phyloP scores from a whole-genome alignment of 306 rosid species.

The Gastrolobium bilobum region DNA sequence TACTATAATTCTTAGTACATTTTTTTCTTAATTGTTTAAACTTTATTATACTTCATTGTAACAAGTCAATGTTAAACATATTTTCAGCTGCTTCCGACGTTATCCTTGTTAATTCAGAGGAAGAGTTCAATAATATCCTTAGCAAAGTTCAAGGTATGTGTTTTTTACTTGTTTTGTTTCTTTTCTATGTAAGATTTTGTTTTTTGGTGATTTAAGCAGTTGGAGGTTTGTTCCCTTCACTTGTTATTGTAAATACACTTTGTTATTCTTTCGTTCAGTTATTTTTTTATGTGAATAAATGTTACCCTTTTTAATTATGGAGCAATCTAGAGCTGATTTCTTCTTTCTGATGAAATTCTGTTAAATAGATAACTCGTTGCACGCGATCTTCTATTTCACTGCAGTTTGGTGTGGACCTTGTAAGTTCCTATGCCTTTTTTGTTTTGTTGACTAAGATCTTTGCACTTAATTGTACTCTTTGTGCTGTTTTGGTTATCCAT shows the following conservation, averaged over 20 bases:
- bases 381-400: slow-evolving; percentile 85
- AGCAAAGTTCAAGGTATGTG: slow-evolving; percentile 60
- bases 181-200: not conserved
- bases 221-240: not conserved
- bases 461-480: not conserved
- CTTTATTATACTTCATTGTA: not conserved
- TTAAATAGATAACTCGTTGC: slow-evolving; percentile 65
- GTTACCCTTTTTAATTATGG: not conserved
- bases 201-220: not conserved
- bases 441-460: not conserved
- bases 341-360: slow-evolving; percentile 40
- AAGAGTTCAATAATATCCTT: slow-evolving; percentile 60
- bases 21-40: not conserved
- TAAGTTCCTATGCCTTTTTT: slow-evolving; percentile 56
- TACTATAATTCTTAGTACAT: too few relatives aligned
- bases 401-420: slow-evolving; percentile 97
- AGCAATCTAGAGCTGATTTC: slow-evolving; percentile 16
- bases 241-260: not conserved
- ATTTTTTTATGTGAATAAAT: not conserved
- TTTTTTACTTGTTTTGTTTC: not conserved
- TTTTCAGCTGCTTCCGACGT: slow-evolving; percentile 70
- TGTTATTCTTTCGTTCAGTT: not conserved
- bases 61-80: not conserved
- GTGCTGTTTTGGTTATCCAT: not conserved
- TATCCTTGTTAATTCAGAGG: slow-evolving; percentile 65